Evolutionary conservation across 495 filamentous ascomycete genomes (phyloP).

Genomic region (Hypoxylon crocopeplum): DNA sequence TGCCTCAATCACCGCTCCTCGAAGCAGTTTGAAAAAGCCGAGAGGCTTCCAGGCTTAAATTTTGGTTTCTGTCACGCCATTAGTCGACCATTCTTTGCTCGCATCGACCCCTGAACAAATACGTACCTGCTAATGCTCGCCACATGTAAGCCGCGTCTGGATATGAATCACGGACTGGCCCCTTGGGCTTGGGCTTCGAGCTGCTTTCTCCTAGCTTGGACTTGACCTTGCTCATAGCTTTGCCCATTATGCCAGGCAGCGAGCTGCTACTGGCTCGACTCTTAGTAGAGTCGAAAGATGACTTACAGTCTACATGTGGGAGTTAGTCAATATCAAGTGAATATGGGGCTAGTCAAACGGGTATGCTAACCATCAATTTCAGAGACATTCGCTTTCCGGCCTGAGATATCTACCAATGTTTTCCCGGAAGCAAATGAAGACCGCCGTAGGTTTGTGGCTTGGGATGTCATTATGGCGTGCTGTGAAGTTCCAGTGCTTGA

Average conservation of each 20-base stretch:
- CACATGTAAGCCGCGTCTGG: constrained; percentile 27
- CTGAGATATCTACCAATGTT: constrained; percentile 16
- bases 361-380: constrained; percentile 7
- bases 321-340: too few relatives aligned
- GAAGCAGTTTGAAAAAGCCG: background rate
- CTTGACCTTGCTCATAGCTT: constrained; percentile 20
- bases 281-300: constrained; percentile 7
- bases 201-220: constrained; percentile 12
- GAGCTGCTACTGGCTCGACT: constrained; percentile 5
- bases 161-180: background rate
- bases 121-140: constrained; percentile 26
- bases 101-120: too few relatives aligned
- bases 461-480: background rate
- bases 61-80: constrained; percentile 16
- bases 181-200: constrained; percentile 10
- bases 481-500: too few relatives aligned
- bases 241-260: constrained; percentile 18
- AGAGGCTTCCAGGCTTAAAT: background rate
- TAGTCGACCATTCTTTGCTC: background rate
- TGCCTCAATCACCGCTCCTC: too few relatives aligned
- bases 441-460: background rate
- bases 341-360: background rate
- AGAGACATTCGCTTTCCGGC: background rate
- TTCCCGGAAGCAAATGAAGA: constrained; percentile 22
- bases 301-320: constrained; percentile 2